Percentiles rank a stretch among this genome's conserved stretches.
Conservation (phyloP, 2,329 filamentous ascomycete genomes). For the Ophiostoma quercus region DNA sequence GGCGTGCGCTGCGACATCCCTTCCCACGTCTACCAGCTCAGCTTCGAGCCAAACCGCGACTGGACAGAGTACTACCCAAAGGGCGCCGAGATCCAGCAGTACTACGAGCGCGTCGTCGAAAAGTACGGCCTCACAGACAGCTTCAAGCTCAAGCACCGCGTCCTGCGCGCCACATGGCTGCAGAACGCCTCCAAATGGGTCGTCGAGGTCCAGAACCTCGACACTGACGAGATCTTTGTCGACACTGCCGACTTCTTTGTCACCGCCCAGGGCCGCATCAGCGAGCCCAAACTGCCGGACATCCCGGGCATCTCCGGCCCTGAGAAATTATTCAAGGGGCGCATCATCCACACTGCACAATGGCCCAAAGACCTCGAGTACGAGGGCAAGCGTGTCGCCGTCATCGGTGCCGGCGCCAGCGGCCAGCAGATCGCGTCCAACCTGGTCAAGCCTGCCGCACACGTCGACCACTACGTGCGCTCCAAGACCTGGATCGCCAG, state of each 20-base stretch:
- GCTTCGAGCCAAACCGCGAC: conserved; percentile 25
- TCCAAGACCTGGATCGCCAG: conserved; percentile 29
- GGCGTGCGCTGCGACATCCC: conserved; percentile 24
- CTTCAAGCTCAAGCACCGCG: conserved; percentile 18
- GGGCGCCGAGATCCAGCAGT: conserved; percentile 27
- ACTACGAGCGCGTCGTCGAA: conserved; percentile 25
- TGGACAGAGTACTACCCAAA: conserved; percentile 28
- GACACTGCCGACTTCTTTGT: conserved; percentile 30
- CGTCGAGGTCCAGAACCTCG: conserved; percentile 37
- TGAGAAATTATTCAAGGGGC: conserved; percentile 18
- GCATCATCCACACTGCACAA: conserved; percentile 23
- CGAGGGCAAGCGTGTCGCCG: conserved; percentile 29
- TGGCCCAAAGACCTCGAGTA: conserved; percentile 22
- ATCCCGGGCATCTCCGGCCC: conserved; percentile 23
- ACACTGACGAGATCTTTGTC: conserved; percentile 38
- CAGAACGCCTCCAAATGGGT: conserved; percentile 22
- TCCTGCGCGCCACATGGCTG: conserved; percentile 26
- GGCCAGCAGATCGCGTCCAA: conserved; percentile 32
- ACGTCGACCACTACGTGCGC: conserved; percentile 29
- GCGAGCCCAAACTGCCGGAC: conserved; percentile 18
- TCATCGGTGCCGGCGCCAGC: conserved; percentile 33
- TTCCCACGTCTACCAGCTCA: conserved; percentile 24
- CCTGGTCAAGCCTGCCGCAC: conserved; percentile 27
- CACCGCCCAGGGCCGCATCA: conserved; percentile 24
- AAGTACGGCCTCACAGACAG: conserved; percentile 19